Conservation (phyloP, 2,329 filamentous ascomycete genomes). For the Fusarium sp. region DNA sequence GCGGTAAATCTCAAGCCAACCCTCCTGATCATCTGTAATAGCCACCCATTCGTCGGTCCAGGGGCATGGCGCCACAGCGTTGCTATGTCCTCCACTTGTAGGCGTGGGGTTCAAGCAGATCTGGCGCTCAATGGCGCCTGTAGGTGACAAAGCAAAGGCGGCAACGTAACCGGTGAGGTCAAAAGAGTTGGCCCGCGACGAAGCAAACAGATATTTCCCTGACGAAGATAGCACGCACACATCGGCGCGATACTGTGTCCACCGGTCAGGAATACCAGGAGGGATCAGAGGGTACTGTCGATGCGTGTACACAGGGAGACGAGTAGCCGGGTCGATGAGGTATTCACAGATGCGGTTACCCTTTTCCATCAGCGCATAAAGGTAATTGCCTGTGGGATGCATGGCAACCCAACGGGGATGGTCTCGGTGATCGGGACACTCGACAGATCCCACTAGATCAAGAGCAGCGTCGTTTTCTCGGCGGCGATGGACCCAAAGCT, state of each 20-base stretch:
- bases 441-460: constrained; percentile 77
- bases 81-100: constrained; percentile 88
- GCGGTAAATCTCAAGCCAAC: constrained; percentile 88
- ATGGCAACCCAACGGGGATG: constrained; percentile 92
- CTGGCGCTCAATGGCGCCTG: constrained; percentile 80
- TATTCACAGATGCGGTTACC: constrained; percentile 88
- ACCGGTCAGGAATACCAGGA: constrained; percentile 68
- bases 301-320: constrained; percentile 82
- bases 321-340: constrained; percentile 78
- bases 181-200: constrained; percentile 81
- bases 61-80: constrained; percentile 85
- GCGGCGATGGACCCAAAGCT: constrained; percentile 88
- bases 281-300: constrained; percentile 84
- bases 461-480: constrained; percentile 58
- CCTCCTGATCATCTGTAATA: constrained; percentile 88
- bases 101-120: constrained; percentile 86
- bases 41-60: constrained; percentile 93
- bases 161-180: constrained; percentile 85
- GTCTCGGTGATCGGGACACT: constrained; percentile 77
- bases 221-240: constrained; percentile 80
- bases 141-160: constrained; percentile 77
- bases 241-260: constrained; percentile 83
- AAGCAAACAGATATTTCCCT: constrained; percentile 84
- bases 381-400: constrained; percentile 79
- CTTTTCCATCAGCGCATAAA: constrained; percentile 92